Base-by-base conservation (phyloP, 331 rosid genomes). In the Pyrus hybrid region DNA sequence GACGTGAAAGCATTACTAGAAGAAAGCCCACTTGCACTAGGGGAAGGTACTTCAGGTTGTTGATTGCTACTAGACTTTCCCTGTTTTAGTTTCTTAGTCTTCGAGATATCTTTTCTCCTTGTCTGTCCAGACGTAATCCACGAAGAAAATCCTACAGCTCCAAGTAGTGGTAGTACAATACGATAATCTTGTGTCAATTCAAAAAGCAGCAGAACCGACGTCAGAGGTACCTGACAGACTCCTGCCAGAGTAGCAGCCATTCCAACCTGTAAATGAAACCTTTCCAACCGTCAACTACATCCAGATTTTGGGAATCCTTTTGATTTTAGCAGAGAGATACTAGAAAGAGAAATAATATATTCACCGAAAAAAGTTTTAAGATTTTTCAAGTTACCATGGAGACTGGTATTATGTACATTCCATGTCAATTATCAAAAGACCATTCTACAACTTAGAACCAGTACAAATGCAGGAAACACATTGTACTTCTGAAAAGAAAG, bases 211-310 rank as follows among this genome's bases (percentile, higher is more conserved):
- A 91, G 76, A 81, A 94, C 98, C 29, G 97, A 85, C 33, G 97
- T 91, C 70, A 94, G 98, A 74, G 98, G 98, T 30, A 94, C 97
- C 80, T 91, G 97, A 75, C 97, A 94, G 69, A 94, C 97, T 68
- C 98, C 98, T 64, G 98, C 93, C 73, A 93, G 98, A 80, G 98
- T 93, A 26, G 98, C 96, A 67, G 98, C 97, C 98, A 93, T 93
- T 80, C 98, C 98, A 82, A 93, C 98, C 98, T 93, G 93, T 81
- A 87, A 85, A 85, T 13, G 75, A 67, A 57, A 83, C 72, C 76
- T 65, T 66, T 32, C 61, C 61, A 66, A 41, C 57, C 61, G 68
- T 82, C 78, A 85, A 76, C 71, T 65, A 20, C 58, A 77, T 33
- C 61, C 68, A 33, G 72, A 65, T 70, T 73, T 70, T 68, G 70